A percentile compares a stretch with the other conserved stretches of the same genome.
These are phyloP conservation scores for Alternaria postmessia DNA, from an alignment of 2,329 filamentous ascomycete species.

Conservation along the genomic window DNA sequence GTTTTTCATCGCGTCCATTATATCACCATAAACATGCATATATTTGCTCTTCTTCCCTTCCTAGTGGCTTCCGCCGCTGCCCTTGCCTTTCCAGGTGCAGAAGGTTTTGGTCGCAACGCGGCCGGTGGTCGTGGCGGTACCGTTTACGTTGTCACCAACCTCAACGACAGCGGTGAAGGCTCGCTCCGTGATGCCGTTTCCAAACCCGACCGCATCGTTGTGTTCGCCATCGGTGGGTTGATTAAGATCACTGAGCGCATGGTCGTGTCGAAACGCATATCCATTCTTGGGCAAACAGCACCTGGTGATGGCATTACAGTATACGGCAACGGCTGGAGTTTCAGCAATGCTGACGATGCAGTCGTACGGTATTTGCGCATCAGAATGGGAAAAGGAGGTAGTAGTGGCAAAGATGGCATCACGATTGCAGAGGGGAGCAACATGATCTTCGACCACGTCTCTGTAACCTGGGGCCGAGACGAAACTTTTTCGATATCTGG, in stretches of 20 bases:
- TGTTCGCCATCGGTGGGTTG: slow-evolving; percentile 61
- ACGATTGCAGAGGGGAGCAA: slow-evolving; percentile 62
- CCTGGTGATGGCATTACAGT: slow-evolving; percentile 61
- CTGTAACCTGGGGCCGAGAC: slow-evolving; percentile 63
- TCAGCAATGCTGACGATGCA: slow-evolving; percentile 61
- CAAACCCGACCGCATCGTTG: slow-evolving; percentile 57
- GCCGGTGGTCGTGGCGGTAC: slow-evolving; percentile 57
- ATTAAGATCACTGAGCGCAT: slow-evolving; percentile 59
- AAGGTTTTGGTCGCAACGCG: slow-evolving; percentile 60
- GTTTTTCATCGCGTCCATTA: not conserved
- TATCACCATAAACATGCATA: slow-evolving; percentile 20
- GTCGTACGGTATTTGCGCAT: slow-evolving; percentile 66
- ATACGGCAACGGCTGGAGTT: slow-evolving; percentile 64
- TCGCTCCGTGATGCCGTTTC: slow-evolving; percentile 62
- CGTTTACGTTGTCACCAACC: slow-evolving; percentile 60
- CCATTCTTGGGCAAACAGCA: slow-evolving; percentile 61
- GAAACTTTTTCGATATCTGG: slow-evolving; percentile 64
- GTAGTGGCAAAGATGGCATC: slow-evolving; percentile 63
- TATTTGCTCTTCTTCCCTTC: slow-evolving; percentile 25
- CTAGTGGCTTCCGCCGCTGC: slow-evolving; percentile 27
- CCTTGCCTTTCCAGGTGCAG: slow-evolving; percentile 60
- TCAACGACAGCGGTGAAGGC: slow-evolving; percentile 58
- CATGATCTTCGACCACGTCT: slow-evolving; percentile 66
- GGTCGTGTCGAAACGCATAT: slow-evolving; percentile 59
- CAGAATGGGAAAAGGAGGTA: slow-evolving; percentile 61